Evolutionary conservation across 1,284 basidiomycete genomes (phyloP).

Genomic region (Rhodotorula sp.): DNA sequence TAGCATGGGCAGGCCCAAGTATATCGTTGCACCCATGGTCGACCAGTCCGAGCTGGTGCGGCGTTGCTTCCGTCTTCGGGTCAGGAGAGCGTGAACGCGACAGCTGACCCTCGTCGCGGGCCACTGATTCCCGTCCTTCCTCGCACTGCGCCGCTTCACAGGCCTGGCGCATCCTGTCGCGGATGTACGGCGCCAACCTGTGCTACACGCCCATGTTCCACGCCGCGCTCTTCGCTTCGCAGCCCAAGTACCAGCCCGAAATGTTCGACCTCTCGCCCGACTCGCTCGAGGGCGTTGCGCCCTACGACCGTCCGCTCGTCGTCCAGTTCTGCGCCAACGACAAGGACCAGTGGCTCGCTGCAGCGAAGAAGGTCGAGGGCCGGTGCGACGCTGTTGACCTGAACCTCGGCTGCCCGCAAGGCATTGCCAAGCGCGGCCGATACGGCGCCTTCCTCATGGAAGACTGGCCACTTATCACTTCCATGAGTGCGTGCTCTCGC

Average conservation of each 20-base stretch:
- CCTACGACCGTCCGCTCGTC: conserved; percentile 76
- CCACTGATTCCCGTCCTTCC: no score
- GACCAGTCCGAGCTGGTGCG: conserved; percentile 92
- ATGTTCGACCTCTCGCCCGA: conserved; percentile 66
- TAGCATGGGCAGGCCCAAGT: conserved; percentile 78
- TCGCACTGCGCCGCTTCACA: conserved; percentile 46
- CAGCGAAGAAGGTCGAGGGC: conserved; percentile 68
- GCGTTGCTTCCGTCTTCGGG: conserved; percentile 38
- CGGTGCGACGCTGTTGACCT: conserved; percentile 87
- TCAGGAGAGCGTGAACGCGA: no score
- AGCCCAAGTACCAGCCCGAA: conserved; percentile 62
- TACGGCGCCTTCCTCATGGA: conserved; percentile 94
- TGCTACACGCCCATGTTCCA: conserved; percentile 98
- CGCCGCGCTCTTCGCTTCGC: conserved; percentile 74
- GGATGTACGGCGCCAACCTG: conserved; percentile 78
- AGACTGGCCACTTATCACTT: conserved; percentile 84
- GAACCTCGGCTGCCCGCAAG: conserved; percentile 95
- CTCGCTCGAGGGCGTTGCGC: conserved; percentile 66
- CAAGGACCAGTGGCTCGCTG: conserved; percentile 71
- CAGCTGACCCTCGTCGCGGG: no score
- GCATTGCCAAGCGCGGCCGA: conserved; percentile 81
- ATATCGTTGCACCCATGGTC: conserved; percentile 95
- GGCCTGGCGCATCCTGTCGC: conserved; percentile 89
- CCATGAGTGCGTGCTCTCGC: conserved; percentile 65
- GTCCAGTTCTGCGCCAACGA: conserved; percentile 93